Base-by-base conservation (phyloP, 495 filamentous ascomycete species). In the Penicillium crystallinum region DNA sequence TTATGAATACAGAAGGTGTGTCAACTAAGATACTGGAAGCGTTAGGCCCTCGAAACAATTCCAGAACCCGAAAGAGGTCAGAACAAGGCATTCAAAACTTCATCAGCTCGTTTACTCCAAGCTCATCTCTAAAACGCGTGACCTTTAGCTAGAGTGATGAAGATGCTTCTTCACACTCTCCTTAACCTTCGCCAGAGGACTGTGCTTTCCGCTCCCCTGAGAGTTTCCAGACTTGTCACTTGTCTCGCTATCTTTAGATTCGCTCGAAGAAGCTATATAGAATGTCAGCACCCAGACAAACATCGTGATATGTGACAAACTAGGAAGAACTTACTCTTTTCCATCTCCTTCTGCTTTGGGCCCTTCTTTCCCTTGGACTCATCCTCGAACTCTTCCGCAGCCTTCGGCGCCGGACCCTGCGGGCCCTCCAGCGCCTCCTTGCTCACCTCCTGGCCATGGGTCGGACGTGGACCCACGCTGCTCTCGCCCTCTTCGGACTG, bases 391-490 rank as follows among this genome's bases (percentile, higher is more conserved):
- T 70, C 59, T 34, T 59, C 64, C 17, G 59, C 60, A 2, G 58
- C 31, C 30, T 58, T 53, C 0, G 67, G 63, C 2, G 65, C 47
- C 7, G 67, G 61, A 17, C 56, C 60, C 43, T 65, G 61, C 2
- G 70, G 72, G 0, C 70, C 72, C 49, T 58, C 49, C 22, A 73
- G 53, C 2, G 72, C 66, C 40, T 75, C 72, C 44, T 65, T 43
- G 56, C 68, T 72, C 17, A 58, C 69, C 2, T 55, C 40, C 0
- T 43, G 40, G 10, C 35, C 11, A 43, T 29, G 54, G 0, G 25
- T 18, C 11, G 14, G 0, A n/a, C 22, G 18, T 50, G 35, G 29
- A 19, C 14, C 10, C 31, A 43, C 40, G 18, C 46, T 49, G 46
- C 46, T 49, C 18, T 22, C 46, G 7, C 36, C 46, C 6, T 35